phyloP scores from a whole-genome alignment of 208 protist genomes.

The Leishmania turanica region DNA sequence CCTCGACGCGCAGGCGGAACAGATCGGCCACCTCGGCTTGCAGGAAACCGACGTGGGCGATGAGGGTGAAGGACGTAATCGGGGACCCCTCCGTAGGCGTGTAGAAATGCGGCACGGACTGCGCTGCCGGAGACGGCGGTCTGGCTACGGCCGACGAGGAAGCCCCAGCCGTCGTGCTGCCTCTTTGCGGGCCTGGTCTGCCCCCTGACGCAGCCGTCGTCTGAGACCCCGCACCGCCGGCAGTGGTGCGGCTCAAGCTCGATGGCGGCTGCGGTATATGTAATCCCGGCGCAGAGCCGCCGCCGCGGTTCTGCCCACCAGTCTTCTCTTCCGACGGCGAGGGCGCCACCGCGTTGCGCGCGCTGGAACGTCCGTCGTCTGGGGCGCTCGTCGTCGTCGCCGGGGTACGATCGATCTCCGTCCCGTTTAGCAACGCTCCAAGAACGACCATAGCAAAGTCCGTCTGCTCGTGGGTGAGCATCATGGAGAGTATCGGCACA shows the following conservation, averaged over 20 bases:
- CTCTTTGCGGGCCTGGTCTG: not conserved
- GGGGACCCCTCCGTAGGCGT: not conserved
- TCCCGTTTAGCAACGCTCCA: conserved; percentile 48
- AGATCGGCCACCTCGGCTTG: conserved; percentile 43
- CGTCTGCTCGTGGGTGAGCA: conserved; percentile 50
- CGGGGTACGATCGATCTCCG: not conserved
- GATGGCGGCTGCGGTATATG: not conserved
- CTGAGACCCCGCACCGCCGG: not conserved
- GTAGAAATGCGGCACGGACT: conserved; percentile 1
- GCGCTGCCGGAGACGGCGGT: not conserved
- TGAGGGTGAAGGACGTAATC: conserved; percentile 22
- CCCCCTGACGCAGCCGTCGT: not conserved
- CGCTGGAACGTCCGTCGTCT: not conserved
- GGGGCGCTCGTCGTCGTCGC: not conserved
- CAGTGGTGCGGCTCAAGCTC: not conserved
- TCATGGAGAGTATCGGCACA: conserved; percentile 31
- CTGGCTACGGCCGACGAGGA: not conserved
- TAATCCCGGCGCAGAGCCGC: not conserved
- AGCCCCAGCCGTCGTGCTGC: not conserved
- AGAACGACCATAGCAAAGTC: conserved; percentile 67
- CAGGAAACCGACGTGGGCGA: conserved; percentile 24
- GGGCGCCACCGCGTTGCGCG: not conserved
- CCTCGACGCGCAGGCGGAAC: conserved; percentile 40
- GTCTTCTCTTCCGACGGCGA: not conserved
- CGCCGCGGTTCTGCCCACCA: not conserved